Evolutionary conservation across 2,329 filamentous ascomycete species (phyloP).

Genomic region (Colletotrichum caudatum): DNA sequence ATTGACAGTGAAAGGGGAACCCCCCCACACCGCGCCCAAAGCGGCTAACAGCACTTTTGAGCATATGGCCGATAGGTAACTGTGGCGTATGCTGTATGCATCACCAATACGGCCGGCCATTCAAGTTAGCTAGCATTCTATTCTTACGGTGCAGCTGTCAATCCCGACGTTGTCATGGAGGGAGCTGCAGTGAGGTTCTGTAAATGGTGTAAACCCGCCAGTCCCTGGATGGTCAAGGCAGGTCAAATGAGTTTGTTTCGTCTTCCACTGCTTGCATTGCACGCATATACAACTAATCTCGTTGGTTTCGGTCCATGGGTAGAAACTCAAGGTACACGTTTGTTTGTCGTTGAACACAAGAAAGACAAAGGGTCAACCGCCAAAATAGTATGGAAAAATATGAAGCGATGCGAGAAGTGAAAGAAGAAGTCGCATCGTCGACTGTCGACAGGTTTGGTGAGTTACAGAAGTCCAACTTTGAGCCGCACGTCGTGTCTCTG

Average conservation of each 20-base stretch:
- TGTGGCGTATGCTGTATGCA: constrained; percentile 1
- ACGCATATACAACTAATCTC: constrained; percentile 23
- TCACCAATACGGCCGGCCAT: constrained; percentile 23
- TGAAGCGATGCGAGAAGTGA: constrained; percentile 27
- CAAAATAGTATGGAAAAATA: constrained; percentile 37
- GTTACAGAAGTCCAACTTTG: not conserved
- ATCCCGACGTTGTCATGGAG: not conserved
- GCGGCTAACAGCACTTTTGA: not conserved
- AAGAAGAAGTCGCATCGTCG: constrained; percentile 14
- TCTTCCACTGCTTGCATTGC: constrained; percentile 26
- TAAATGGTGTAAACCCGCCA: constrained; percentile 18
- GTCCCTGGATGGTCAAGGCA: constrained; percentile 15
- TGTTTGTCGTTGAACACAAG: constrained; percentile 29
- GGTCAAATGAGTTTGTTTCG: constrained; percentile 30
- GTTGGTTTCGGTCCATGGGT: not conserved
- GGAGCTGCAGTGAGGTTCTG: constrained; percentile 4
- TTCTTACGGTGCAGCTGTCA: constrained; percentile 2
- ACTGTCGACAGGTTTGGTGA: constrained; percentile 7
- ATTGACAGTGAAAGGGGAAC: constrained; percentile 31
- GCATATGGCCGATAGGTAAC: constrained; percentile 14
- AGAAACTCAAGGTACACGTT: constrained; percentile 7
- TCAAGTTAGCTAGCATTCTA: not conserved
- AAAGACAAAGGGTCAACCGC: constrained; percentile 22
- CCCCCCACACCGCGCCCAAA: constrained; percentile 30
- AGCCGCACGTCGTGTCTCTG: constrained; percentile 1